Base-by-base conservation (phyloP, 805 yeast genomes). In the Wickerhamiella sorbophila region DNA sequence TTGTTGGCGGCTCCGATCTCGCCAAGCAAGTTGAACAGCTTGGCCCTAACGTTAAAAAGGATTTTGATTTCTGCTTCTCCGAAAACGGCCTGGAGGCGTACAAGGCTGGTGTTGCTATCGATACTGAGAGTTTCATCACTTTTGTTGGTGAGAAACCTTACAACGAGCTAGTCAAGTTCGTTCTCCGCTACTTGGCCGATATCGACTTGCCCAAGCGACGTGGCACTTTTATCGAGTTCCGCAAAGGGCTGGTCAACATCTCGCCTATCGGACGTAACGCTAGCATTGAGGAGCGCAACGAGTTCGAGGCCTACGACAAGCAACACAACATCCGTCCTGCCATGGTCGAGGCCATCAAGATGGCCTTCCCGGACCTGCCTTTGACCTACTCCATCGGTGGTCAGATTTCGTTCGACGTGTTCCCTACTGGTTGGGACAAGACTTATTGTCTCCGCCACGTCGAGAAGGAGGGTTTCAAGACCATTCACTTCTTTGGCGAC, bases 201-300 rank as follows among this genome's bases (percentile, higher is more conserved):
- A 62, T 91, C 43, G 97, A 91, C 51, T 64, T 91, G 53, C 99
- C 99, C 59, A 74, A 81, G 62, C 85, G 96, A 77, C 85, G 96
- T 72, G 99, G 99, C 65, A 91, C 99, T 46, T 91, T 91, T 66
- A 69, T 91, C 54, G 99, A 91, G 72, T 91, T 91, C 75, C 84
- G 99, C 77, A 91, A 91, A 65, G 99, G 99, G 65, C 87, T 91
- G 94, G 83, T 91, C 66, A 91, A 91, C 67, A 85, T 91, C 49
- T 86, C 96, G 14, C 99, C 99, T 54, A 77, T 91, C 47, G 99
- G 99, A 58, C 85, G 99, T 77, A 91, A 91, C 63, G 97, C 97
- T 48, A 78, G 93, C 33, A 85, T 85, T 52, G 75, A 74, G 52
- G 96, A 91, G 72, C 83, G 99, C 71, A 77, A 74, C 65, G 96